Base-by-base conservation (phyloP, 768 basidiomycete genomes). In the Rhizopogon salebrosus region DNA sequence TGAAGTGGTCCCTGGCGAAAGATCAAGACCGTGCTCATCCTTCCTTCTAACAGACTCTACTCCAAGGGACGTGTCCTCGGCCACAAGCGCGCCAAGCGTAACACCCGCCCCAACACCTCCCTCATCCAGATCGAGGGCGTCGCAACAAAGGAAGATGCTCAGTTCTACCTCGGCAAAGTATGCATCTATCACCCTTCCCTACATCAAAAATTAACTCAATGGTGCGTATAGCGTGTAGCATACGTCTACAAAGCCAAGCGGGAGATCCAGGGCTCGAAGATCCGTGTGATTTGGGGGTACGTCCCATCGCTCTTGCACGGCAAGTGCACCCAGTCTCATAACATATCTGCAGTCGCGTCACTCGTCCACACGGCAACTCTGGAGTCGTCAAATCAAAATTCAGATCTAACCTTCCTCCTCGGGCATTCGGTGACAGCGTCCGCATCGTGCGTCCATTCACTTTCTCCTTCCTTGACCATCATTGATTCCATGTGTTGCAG, bases 101-200 rank as follows among this genome's bases (percentile, higher is more conserved):
- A 98, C 82, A 80, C 89, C 54, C 82, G 87, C 68, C 94, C 93
- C 68, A 95, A 95, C 80, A 97, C 94, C 57, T 92, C 92, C 51
- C 86, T 99, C 64, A 74, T 99, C 65, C 93, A 95, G 75, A 92
- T 99, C 69, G 97, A 99, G 78, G 95, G 95, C 67, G 94, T 98
- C 53, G 83, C 84, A 59, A 86, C 76, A 65, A 91, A 94, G 75
- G 84, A 95, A 76, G 94, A 95, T 67, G 92, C 95, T 37, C 87
- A 92, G 70, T 95, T 94, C 75, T 99, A 99, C 82, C 84, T 98
- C 57, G 97, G 97, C 69, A 99, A 99, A 89, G 93, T 97, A 62
- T 63, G 82, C 65, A 16, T 23, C 23, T 41, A 8, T 48, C 6
- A 24, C 16, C 5, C 45, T 1, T 38, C 36, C 16, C 18, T 45